Base-by-base conservation (phyloP, 305 asterid species). In the Fraxinus velutina region DNA sequence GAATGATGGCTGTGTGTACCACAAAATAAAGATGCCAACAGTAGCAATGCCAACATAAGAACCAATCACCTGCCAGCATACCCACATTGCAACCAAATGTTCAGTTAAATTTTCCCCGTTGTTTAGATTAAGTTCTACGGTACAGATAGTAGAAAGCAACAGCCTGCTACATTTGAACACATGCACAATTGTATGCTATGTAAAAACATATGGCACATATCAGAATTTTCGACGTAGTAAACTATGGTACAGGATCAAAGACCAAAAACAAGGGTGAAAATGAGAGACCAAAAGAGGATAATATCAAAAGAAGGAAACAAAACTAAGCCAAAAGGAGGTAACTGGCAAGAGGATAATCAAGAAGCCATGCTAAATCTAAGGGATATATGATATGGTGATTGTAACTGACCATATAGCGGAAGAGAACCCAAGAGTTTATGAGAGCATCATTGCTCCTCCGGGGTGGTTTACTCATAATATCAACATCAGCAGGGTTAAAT, bases 401-500 rank as follows among this genome's bases (percentile, higher is more conserved):
- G 74, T 71, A 37, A 85, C 90, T 57, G 22, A 94, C 98, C 94
- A 93, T 86, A 75, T 95, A 95, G 8, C 97, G 98, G 84, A 95
- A 90, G 83, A 95, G 84, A 81, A 93, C 84, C 99, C 99, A 95
- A 39, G 93, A 82, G 83, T 76, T 87, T 32, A 95, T 92, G 15
- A 95, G 90, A 82, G 98, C 85, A 50, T 95, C 99, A 27, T 79
- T 81, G 90, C 92, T 89, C 81, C 88, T 92, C 55, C 98, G 89
- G n/a, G 99, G 99, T 57, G 97, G 94, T 81, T 95, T 95, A 79
- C 78, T 85, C 99, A 95, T 95, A 17, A 93, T 93, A 83, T 93
- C 98, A 21, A 90, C 91, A 83, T 93, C 98, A 79, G 99, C 91
- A 30, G 98, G 96, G 89, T 93, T 95, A 81, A 95, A 93, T 66